A percentile compares a stretch with the other conserved stretches of the same genome.
These are phyloP conservation scores for Waltergamsia citrina DNA, from an alignment of 2,329 filamentous ascomycete species.

Conservation along the genomic window DNA sequence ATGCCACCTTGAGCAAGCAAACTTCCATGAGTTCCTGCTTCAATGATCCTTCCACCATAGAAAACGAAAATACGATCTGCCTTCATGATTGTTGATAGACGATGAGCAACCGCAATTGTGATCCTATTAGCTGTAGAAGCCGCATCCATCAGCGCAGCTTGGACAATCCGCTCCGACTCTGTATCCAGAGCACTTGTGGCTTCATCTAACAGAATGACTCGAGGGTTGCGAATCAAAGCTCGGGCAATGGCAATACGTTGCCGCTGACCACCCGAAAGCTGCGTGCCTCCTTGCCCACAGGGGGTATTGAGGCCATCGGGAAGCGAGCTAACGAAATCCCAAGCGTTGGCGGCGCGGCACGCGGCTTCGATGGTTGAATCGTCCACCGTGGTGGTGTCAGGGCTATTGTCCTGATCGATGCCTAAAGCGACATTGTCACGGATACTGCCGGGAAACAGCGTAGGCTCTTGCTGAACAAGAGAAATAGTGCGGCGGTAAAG, in stretches of 20 bases:
- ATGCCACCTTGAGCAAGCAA: too few species aligned
- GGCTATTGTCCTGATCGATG: conserved; percentile 27
- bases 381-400: conserved; percentile 10
- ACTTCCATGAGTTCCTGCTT: too few species aligned
- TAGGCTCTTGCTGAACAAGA: conserved; percentile 49
- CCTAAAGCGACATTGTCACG: conserved; percentile 68
- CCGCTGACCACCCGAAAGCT: conserved; percentile 58
- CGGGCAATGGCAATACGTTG: conserved; percentile 61
- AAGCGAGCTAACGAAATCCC: conserved; percentile 30
- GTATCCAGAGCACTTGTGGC: conserved; percentile 61
- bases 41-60: too few species aligned
- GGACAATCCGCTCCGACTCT: too few species aligned
- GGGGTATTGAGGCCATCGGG: conserved; percentile 44
- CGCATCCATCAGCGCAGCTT: too few species aligned
- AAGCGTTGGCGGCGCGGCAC: conserved; percentile 38
- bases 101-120: too few species aligned
- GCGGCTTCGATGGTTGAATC: conserved; percentile 29
- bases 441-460: conserved; percentile 71
- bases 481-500: conserved; percentile 42
- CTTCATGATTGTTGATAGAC: too few species aligned
- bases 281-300: conserved; percentile 54
- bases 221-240: too few species aligned
- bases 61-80: too few species aligned
- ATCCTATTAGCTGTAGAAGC: too few species aligned
- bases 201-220: too few species aligned